Evolutionary conservation across 306 rosid genomes (phyloP).

Genomic region (Pachyrhizus erosus): DNA sequence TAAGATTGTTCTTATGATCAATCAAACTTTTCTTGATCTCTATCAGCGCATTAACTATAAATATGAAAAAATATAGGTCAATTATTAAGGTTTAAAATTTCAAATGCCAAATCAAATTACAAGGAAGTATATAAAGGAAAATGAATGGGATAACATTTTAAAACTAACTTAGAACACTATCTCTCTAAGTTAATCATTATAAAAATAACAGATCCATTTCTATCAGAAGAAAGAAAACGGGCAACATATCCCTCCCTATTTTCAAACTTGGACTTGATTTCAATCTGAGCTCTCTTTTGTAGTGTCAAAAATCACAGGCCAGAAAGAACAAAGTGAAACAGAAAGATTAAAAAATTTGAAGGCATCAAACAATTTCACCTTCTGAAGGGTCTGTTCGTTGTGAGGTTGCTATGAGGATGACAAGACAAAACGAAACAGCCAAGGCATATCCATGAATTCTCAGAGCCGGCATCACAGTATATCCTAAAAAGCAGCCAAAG

Average conservation of each 20-base stretch:
- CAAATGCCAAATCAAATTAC: slow-evolving; percentile 31
- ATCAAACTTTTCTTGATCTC: slow-evolving; percentile 66
- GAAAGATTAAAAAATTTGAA: background rate
- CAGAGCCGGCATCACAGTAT: slow-evolving; percentile 56
- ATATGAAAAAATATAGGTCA: slow-evolving; percentile 34
- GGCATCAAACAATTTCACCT: slow-evolving; percentile 51
- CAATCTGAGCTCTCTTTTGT: background rate
- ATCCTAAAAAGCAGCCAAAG: slow-evolving; percentile 42
- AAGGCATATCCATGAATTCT: slow-evolving; percentile 54
- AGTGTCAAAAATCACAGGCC: slow-evolving; percentile 9
- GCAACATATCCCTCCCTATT: background rate
- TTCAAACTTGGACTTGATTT: slow-evolving; percentile 23
- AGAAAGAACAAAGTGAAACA: slow-evolving; percentile 32
- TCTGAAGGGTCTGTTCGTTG: slow-evolving; percentile 70
- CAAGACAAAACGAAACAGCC: slow-evolving; percentile 49
- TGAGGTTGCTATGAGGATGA: slow-evolving; percentile 49
- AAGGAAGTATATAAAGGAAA: background rate
- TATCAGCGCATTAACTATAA: slow-evolving; percentile 68
- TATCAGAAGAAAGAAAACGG: background rate
- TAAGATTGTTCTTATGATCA: slow-evolving; percentile 60
- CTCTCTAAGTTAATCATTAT: background rate
- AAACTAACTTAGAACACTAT: slow-evolving; percentile 1
- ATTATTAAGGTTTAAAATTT: background rate
- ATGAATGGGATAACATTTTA: background rate
- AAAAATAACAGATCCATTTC: slow-evolving; percentile 1